Evolutionary conservation across 805 yeast species (phyloP).

Genomic region (Nakazawaea molendinolei): DNA sequence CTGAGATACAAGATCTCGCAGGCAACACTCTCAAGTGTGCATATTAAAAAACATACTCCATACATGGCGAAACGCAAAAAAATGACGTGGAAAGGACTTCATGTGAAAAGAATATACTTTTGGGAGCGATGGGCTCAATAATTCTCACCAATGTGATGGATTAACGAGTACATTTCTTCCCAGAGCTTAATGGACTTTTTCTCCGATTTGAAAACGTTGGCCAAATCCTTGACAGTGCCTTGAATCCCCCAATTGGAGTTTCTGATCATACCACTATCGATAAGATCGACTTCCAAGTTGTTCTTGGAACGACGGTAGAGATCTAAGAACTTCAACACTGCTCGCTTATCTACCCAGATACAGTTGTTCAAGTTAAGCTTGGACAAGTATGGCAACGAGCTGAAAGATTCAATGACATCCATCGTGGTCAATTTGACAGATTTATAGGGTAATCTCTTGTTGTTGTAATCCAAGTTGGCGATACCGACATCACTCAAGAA

Average conservation of each 20-base stretch:
- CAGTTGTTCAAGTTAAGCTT: slow-evolving; percentile 24
- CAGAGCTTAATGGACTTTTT: slow-evolving; percentile 2
- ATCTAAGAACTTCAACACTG: slow-evolving; percentile 16
- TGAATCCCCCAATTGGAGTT: slow-evolving; percentile 37
- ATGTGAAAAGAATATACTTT: too few species aligned
- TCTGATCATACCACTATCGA: slow-evolving; percentile 43
- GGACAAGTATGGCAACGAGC: slow-evolving; percentile 28
- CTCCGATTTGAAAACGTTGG: slow-evolving; percentile 4
- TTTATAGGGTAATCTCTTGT: slow-evolving; percentile 8
- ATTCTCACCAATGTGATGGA: slow-evolving; percentile 10
- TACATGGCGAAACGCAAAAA: background rate
- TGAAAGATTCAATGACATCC: slow-evolving; percentile 19
- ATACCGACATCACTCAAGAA: slow-evolving; percentile 20
- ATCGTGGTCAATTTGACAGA: slow-evolving; percentile 11
- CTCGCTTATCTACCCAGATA: slow-evolving; percentile 28
- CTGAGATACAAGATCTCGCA: too few species aligned
- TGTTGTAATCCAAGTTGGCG: slow-evolving; percentile 18
- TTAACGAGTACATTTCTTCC: slow-evolving; percentile 6
- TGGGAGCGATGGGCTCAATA: too few species aligned
- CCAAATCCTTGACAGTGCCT: slow-evolving; percentile 5
- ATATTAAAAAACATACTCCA: too few species aligned
- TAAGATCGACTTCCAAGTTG: slow-evolving; percentile 29
- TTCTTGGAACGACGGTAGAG: slow-evolving; percentile 14
- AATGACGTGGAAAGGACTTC: background rate
- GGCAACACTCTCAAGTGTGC: too few species aligned